Conservation (phyloP, 106 monocot genomes). For the Dendrobium nobile region DNA sequence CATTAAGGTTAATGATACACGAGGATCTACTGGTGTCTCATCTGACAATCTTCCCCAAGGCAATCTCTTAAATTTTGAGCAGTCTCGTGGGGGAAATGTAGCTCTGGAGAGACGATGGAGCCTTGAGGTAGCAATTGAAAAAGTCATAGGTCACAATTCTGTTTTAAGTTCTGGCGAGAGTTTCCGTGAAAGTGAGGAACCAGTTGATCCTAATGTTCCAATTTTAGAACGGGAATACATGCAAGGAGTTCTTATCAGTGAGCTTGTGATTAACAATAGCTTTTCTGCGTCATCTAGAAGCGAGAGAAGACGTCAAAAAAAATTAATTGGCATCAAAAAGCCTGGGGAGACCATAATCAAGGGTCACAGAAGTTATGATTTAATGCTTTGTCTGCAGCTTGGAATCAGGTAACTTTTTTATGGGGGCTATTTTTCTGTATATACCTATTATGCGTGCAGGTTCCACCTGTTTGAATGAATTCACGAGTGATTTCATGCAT, state of each 20-base stretch:
- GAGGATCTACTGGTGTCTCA: slow-evolving; percentile 19
- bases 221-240: slow-evolving; percentile 69
- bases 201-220: slow-evolving; percentile 31
- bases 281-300: slow-evolving; percentile 44
- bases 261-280: slow-evolving; percentile 41
- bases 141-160: slow-evolving; percentile 50
- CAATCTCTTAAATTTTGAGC: slow-evolving; percentile 41
- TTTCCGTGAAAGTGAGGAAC: slow-evolving; percentile 36
- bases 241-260: slow-evolving; percentile 68
- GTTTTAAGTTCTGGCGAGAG: slow-evolving; percentile 20
- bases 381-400: slow-evolving; percentile 75
- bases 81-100: slow-evolving; percentile 44
- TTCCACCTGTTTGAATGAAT: not conserved
- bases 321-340: slow-evolving; percentile 41
- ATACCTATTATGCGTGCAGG: not conserved
- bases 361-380: slow-evolving; percentile 69
- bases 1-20: slow-evolving; percentile 44
- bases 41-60: slow-evolving; percentile 34
- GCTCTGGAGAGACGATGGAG: slow-evolving; percentile 95
- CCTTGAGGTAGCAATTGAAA: slow-evolving; percentile 96
- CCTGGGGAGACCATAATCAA: slow-evolving; percentile 70
- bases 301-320: slow-evolving; percentile 39
- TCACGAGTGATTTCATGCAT: not conserved
- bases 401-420: slow-evolving; percentile 45
- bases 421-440: not conserved